Evolutionary conservation across 345 rosid species (phyloP), one percentile per base, ranked within the genome.

Genomic region (Pseudoturritis turrita): DNA sequence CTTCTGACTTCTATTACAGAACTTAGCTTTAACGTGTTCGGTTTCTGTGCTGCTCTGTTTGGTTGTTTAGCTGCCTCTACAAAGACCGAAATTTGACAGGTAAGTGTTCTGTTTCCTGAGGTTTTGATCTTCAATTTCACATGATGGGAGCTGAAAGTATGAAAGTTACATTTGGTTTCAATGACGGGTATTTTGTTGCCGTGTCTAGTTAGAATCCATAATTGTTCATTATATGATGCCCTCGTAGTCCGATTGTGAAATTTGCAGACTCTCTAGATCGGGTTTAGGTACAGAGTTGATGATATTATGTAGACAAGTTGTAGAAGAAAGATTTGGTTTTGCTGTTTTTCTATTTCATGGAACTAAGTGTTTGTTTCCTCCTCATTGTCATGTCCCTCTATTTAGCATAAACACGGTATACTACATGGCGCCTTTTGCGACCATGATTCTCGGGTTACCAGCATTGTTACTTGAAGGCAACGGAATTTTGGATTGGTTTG

Each of bases 61-160:
- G 98, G 98, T 45, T 93, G 98, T 81, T 81, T 93, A 70, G 98
- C 97, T 66, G 90, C 98, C 80, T 92, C 98, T 45, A 90, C 97
- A 26, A 90, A 90, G 84, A 93, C 98, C 12, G 90, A 93, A 90
- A 76, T 90, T 90, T 80, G 98, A 93, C 79, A 93, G 98, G 97
- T 93, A 19, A 52, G 37, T 62, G 10, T 3, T 49, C 35, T 13
- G n/a, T n/a, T n/a, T n/a, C n/a, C n/a, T n/a, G n/a, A n/a, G n/a
- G n/a, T n/a, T n/a, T n/a, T n/a, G n/a, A n/a, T n/a, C n/a, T n/a
- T n/a, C n/a, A n/a, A n/a, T n/a, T n/a, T n/a, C n/a, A n/a, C n/a
- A n/a, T n/a, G n/a, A n/a, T n/a, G n/a, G n/a, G n/a, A n/a, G n/a
- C n/a, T n/a, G n/a, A n/a, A n/a, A n/a, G n/a, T n/a, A n/a, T n/a